These are phyloP conservation scores for Coemansia erecta DNA, from an alignment of 192 early-diverging fungal species.

Conservation along the genomic window DNA sequence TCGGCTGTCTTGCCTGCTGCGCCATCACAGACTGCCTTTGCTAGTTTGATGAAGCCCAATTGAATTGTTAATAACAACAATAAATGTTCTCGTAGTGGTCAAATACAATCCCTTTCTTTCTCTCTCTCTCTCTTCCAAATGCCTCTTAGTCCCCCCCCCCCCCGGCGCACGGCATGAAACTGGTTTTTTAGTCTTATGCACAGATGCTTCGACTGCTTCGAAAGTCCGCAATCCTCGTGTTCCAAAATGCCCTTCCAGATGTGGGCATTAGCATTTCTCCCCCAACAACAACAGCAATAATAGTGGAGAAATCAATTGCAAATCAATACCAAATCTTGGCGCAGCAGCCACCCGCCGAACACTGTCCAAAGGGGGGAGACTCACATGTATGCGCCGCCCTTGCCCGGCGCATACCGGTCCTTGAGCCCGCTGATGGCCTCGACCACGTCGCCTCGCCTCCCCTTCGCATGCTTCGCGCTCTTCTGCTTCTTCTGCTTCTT, in stretches of 20 bases:
- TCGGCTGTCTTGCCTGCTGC: conserved; percentile 13
- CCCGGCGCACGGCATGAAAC: too few species aligned
- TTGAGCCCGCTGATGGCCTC: conserved; percentile 24
- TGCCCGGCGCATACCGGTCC: conserved; percentile 39
- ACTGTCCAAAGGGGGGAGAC: not conserved
- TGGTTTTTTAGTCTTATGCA: too few species aligned
- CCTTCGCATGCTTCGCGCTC: conserved; percentile 23
- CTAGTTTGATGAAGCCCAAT: conserved; percentile 1
- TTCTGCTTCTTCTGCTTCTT: conserved; percentile 5
- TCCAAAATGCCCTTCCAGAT: too few species aligned
- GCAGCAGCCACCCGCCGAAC: not conserved
- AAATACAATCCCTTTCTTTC: conserved; percentile 1
- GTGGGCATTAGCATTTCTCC: too few species aligned
- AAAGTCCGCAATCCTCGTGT: too few species aligned
- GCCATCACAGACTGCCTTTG: conserved; percentile 13
- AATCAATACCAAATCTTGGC: not conserved
- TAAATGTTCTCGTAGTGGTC: too few species aligned
- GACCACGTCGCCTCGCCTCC: conserved; percentile 22
- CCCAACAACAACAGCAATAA: too few species aligned
- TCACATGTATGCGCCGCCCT: conserved; percentile 27
- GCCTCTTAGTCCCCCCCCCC: too few species aligned
- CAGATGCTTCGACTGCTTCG: too few species aligned
- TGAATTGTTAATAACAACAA: too few species aligned
- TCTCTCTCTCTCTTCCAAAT: not conserved
- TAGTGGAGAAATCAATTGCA: too few species aligned